Conservation (phyloP, 768 basidiomycete species). For the Phylloporus sp. region DNA sequence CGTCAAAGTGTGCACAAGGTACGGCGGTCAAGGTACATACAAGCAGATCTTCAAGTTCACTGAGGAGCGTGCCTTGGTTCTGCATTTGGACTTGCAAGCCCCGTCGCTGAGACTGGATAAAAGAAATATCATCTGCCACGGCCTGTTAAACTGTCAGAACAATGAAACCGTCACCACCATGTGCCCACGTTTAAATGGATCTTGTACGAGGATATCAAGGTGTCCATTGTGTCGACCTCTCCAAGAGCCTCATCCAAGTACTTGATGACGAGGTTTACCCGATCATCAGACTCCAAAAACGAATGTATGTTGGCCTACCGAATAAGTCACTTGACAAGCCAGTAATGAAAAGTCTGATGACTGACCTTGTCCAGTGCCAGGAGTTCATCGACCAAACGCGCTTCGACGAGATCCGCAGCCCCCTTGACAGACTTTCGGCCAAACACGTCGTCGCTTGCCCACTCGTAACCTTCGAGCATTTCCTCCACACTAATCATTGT, state of each 20-base stretch:
- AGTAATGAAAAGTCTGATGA: not conserved
- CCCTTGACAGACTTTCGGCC: conserved; percentile 61
- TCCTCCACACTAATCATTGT: conserved; percentile 93
- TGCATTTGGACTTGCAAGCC: conserved; percentile 97
- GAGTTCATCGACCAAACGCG: conserved; percentile 82
- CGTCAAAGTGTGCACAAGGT: not conserved
- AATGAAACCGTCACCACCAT: not conserved
- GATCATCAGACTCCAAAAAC: conserved; percentile 93
- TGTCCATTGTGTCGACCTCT: conserved; percentile 89
- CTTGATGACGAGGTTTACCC: conserved; percentile 79
- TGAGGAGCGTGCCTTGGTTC: conserved; percentile 82
- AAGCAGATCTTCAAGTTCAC: conserved; percentile 83
- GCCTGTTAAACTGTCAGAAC: conserved; percentile 49
- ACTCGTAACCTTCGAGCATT: conserved; percentile 98
- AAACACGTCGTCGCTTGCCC: conserved; percentile 80
- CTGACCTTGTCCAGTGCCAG: conserved; percentile 89
- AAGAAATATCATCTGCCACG: conserved; percentile 91
- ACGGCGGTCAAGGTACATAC: conserved; percentile 38
- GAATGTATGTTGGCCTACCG: conserved; percentile 89
- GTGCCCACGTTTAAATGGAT: conserved; percentile 86
- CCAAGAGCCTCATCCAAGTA: conserved; percentile 84
- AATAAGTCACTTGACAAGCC: not conserved
- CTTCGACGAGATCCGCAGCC: conserved; percentile 89
- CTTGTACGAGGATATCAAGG: conserved; percentile 87
- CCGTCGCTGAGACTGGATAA: conserved; percentile 94